Evolutionary conservation across 495 filamentous ascomycete species (phyloP), one percentile per base, ranked within the genome.

Genomic region (Xylaria palmicola): DNA sequence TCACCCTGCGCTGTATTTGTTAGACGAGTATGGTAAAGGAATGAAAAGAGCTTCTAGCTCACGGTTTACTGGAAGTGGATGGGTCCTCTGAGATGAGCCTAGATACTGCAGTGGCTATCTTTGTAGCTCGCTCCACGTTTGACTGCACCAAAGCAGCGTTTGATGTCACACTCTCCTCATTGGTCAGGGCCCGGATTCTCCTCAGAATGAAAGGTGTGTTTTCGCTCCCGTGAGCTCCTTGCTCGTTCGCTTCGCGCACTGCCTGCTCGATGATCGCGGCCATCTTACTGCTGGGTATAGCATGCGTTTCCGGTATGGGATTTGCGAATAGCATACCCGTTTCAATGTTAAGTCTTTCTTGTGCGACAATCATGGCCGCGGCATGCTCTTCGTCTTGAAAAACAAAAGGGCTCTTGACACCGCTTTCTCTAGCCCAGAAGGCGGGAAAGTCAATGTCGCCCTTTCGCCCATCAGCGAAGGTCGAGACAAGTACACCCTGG

Each of bases 171-270:
- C 89, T 92, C 63, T 78, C 83, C 2, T 86, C 90, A 12, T 84
- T 75, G 3, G 88, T 96, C 48, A 96, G 76, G 61, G 94, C 84
- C 66, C 89, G 88, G 68, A 98, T 93, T 68, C 88, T 89, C 10
- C 72, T 72, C 1, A 98, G 79, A 54, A 98, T 87, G 66, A 90
- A 98, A 1, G 94, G 94, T 0, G 94, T 98, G 65, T 95, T 94
- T 51, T 86, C 85, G 64, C 83, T 90, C 5, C 94, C 94, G 6
- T 77, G 77, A 47, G 83, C 82, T 4, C 89, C 91, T 63, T 86
- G 81, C 41, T 84, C 79, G 29, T 86, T 75, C 6, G 94, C 91
- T 67, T 90, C 85, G 17, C 76, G 72, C 20, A 97, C 77, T 0
- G 94, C 93, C 60, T 86, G 81, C 44, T 82, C 77, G 63, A 98